Percentiles rank a stretch among this genome's conserved stretches.
Conservation (phyloP, 2,329 filamentous ascomycete species). For the Fusarium proliferatum region DNA sequence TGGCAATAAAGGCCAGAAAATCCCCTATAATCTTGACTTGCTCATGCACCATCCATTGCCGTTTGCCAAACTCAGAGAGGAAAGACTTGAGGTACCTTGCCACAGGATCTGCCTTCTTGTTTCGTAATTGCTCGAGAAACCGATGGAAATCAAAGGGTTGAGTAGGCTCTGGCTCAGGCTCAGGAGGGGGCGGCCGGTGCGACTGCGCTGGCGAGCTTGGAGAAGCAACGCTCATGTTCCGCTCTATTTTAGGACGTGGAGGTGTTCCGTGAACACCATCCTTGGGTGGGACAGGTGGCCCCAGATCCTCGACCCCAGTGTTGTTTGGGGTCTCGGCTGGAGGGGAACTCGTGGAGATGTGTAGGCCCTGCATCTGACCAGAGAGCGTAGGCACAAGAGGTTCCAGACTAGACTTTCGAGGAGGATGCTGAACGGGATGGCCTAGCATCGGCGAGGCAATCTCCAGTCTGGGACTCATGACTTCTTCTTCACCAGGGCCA, state of each 20-base stretch:
- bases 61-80: constrained; percentile 92
- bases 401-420: constrained; percentile 87
- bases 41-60: constrained; percentile 99
- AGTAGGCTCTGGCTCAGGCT: constrained; percentile 81
- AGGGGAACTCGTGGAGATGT: constrained; percentile 55
- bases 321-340: constrained; percentile 52
- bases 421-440: constrained; percentile 76
- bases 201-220: constrained; percentile 63
- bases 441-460: constrained; percentile 81
- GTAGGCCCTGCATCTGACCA: constrained; percentile 59
- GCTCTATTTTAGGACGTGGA: constrained; percentile 54
- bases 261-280: constrained; percentile 61
- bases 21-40: constrained; percentile 99
- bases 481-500: constrained; percentile 79
- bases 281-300: constrained; percentile 70
- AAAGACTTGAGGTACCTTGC: constrained; percentile 97
- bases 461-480: constrained; percentile 91
- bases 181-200: constrained; percentile 75
- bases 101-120: constrained; percentile 97
- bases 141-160: constrained; percentile 97
- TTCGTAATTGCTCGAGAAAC: constrained; percentile 93
- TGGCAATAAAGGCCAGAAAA: constrained; percentile 94
- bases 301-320: constrained; percentile 57
- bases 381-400: constrained; percentile 66
- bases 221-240: constrained; percentile 43